phyloP scores from a whole-genome alignment of 2,329 filamentous ascomycete species.

The Rosellinia necatrix region DNA sequence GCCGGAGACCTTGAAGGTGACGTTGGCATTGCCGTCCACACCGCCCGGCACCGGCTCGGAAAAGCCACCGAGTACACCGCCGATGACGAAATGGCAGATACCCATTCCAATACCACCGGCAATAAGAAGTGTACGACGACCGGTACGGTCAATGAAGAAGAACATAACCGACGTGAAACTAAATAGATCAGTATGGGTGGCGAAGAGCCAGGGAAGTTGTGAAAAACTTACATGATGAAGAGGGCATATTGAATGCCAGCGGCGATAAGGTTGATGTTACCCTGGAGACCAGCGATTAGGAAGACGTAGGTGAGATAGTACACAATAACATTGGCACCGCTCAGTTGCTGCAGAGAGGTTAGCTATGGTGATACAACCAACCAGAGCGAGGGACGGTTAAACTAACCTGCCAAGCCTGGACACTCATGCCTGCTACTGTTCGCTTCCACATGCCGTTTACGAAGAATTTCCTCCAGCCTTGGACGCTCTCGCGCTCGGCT shows the following conservation, averaged over 20 bases:
- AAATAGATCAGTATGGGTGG: constrained; percentile 17
- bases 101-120: constrained; percentile 70
- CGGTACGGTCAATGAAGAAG: constrained; percentile 58
- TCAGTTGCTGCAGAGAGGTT: constrained; percentile 46
- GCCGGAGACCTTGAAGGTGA: constrained; percentile 57
- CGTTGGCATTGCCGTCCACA: constrained; percentile 56
- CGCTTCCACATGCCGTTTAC: constrained; percentile 61
- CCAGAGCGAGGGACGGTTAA: constrained; percentile 17
- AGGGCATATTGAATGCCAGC: constrained; percentile 61
- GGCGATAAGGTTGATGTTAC: constrained; percentile 58
- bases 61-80: constrained; percentile 54
- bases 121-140: constrained; percentile 68
- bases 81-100: constrained; percentile 61
- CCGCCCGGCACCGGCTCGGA: constrained; percentile 48
- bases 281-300: constrained; percentile 59
- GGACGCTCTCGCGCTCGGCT: constrained; percentile 43
- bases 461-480: constrained; percentile 46
- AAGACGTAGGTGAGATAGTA: constrained; percentile 67
- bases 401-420: constrained; percentile 59
- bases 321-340: constrained; percentile 58
- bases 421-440: constrained; percentile 58
- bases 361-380: constrained; percentile 3
- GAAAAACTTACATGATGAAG: constrained; percentile 46
- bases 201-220: not conserved
- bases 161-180: constrained; percentile 53